Base-by-base conservation (phyloP, 1,284 basidiomycete species). In the Cystobasidium sp. region DNA sequence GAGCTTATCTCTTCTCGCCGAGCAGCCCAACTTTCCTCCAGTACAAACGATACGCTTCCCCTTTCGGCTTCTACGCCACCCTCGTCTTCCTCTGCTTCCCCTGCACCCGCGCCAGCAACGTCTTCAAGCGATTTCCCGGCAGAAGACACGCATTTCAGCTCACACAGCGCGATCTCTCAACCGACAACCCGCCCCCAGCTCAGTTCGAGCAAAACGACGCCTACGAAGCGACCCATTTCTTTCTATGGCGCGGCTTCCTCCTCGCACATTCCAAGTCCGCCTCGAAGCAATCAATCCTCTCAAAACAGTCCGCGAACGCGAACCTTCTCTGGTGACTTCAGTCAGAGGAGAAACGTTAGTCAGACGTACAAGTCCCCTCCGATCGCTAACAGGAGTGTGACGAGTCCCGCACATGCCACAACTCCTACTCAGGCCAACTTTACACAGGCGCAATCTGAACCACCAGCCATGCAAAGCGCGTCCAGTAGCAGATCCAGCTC, bases 1-100 rank as follows among this genome's bases (percentile, higher is more conserved):
- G 53, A 59, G 24, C 58, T 70, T 12, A 70, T 70, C 31, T 37
- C n/a, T 20, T 43, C 44, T 20, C 55, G 58, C 8, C 43, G 68
- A 22, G 68, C 68, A 39, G 66, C 66, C 31, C 49, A 51, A n/a
- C 14, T 47, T 4, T 20, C n/a, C 24, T 18, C 63, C 18, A n/a
- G 39, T 8, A 7, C 53, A 43, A 22, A 51, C 10, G n/a, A 10
- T 24, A 16, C 39, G 22, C 31, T 6, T 52, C 2, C 6, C 18
- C 41, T 46, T 6, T 53, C 66, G 9, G 66, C 44, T 10, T 63
- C 61, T 7, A 37, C 16, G 22, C 61, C 43, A 14, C 43, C 44
- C 12, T 63, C 61, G 31, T 31, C 31, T 31, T 31, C 31, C 31
- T 31, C 31, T 31, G 31, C 31, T 31, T 31, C 31, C 31, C 31